Percentiles rank a stretch among this genome's conserved stretches.
Evolutionary conservation across 73 alveolate genomes (phyloP).

Genomic region (Uronychia setigera): DNA sequence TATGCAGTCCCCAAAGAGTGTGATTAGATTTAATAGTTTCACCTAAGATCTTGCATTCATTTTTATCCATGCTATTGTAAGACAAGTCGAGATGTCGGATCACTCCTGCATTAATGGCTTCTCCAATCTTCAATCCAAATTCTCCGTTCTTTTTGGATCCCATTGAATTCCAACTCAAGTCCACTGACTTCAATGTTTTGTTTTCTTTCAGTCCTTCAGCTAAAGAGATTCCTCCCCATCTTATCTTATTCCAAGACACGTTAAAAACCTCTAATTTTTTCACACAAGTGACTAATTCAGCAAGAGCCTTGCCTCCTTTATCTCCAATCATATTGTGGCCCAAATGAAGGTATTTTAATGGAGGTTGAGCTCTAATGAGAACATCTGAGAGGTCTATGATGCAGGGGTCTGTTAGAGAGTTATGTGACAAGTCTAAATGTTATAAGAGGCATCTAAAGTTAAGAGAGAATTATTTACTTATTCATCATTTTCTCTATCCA

Average conservation of each 20-base stretch:
- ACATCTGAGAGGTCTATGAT: conserved; percentile 25
- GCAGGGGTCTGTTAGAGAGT: conserved; percentile 30
- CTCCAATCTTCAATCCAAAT: conserved; percentile 40
- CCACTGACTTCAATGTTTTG: conserved; percentile 10
- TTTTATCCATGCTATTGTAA: conserved; percentile 74
- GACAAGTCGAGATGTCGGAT: conserved; percentile 88
- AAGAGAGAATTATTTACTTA: background rate
- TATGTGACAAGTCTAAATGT: conserved; percentile 30
- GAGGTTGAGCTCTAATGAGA: conserved; percentile 30
- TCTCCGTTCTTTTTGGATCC: conserved; percentile 34
- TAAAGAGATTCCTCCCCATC: conserved; percentile 42
- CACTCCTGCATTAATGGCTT: conserved; percentile 54
- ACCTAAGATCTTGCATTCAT: conserved; percentile 78
- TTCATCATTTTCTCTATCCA: conserved; percentile 39
- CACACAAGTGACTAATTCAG: conserved; percentile 22
- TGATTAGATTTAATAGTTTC: conserved; percentile 75
- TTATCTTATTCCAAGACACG: conserved; percentile 66
- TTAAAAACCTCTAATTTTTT: conserved; percentile 21
- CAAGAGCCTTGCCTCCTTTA: conserved; percentile 34
- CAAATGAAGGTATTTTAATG: conserved; percentile 41
- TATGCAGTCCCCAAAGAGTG: conserved; percentile 88
- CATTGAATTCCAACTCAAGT: conserved; percentile 23
- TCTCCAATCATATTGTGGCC: conserved; percentile 40
- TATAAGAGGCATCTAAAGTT: conserved; percentile 28
- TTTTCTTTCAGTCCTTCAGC: conserved; percentile 40